Evolutionary conservation across 352 stramenopile species (phyloP).

Genomic region (Pythium apleroticum): DNA sequence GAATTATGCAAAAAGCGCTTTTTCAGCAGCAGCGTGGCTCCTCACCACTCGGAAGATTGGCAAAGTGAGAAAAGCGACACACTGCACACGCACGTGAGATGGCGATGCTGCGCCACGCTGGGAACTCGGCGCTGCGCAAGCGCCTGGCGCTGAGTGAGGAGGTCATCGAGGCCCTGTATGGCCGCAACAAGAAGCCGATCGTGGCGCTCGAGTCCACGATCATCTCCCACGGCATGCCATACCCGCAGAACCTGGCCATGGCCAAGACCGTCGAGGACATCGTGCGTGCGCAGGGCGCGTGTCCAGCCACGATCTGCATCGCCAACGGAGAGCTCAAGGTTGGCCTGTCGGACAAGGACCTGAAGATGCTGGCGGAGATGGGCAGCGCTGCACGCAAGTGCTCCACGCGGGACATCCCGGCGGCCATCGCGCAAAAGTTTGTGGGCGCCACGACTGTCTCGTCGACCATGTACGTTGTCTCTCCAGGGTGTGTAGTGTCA

Average conservation of each 20-base stretch:
- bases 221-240: slow-evolving; percentile 98
- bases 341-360: slow-evolving; percentile 55
- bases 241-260: slow-evolving; percentile 95
- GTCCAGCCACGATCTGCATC: slow-evolving; percentile 97
- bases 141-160: slow-evolving; percentile 33
- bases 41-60: neutral
- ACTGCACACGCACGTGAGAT: neutral
- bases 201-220: slow-evolving; percentile 99
- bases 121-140: slow-evolving; percentile 24
- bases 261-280: slow-evolving; percentile 90
- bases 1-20: neutral
- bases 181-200: slow-evolving; percentile 46
- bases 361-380: slow-evolving; percentile 65
- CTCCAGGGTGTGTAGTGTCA: no score
- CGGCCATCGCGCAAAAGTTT: slow-evolving; percentile 70
- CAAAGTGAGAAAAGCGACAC: slow-evolving; percentile 6
- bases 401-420: slow-evolving; percentile 83
- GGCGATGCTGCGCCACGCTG: slow-evolving; percentile 24
- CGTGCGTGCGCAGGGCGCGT: slow-evolving; percentile 81
- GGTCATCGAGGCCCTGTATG: slow-evolving; percentile 33
- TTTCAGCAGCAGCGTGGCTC: neutral
- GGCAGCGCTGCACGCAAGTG: slow-evolving; percentile 66
- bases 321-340: slow-evolving; percentile 89
- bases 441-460: slow-evolving; percentile 96
- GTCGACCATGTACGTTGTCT: slow-evolving; percentile 92